phyloP scores from a whole-genome alignment of 179 eudicot genomes.

The Drosera spatulata region DNA sequence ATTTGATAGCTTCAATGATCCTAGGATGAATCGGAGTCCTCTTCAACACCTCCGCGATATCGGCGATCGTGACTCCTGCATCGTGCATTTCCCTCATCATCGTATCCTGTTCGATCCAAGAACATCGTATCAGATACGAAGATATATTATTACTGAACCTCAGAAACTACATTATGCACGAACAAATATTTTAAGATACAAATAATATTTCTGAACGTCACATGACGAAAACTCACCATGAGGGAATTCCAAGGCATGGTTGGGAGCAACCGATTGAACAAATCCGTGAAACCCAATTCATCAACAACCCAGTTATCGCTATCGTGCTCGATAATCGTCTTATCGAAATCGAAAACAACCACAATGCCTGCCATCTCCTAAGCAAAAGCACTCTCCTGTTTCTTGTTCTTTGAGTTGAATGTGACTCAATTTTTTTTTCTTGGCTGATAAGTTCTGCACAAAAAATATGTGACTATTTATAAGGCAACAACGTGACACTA shows the following conservation, averaged over 20 bases:
- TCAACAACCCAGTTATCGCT: constrained; percentile 85
- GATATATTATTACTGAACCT: not conserved
- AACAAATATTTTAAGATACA: not conserved
- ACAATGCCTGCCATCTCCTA: constrained; percentile 39
- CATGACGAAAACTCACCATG: constrained; percentile 32
- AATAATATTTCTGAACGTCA: not conserved
- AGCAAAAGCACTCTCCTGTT: not conserved
- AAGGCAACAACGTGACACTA: not conserved
- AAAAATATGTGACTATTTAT: constrained; percentile 16
- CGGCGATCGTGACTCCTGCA: constrained; percentile 48
- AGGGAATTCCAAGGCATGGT: constrained; percentile 73
- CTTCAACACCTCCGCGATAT: constrained; percentile 42
- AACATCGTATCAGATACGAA: not conserved
- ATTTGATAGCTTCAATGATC: constrained; percentile 53
- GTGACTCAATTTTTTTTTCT: too few species aligned
- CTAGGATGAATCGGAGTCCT: constrained; percentile 68
- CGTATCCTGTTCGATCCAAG: constrained; percentile 27
- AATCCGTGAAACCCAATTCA: constrained; percentile 47
- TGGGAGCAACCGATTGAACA: constrained; percentile 52
- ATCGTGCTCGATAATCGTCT: constrained; percentile 63
- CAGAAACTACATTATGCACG: not conserved
- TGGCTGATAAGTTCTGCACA: not conserved
- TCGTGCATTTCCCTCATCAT: constrained; percentile 73
- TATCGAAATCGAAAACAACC: constrained; percentile 70
- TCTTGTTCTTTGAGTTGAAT: not conserved